Evolutionary conservation across 2,329 filamentous ascomycete species (phyloP).

Genomic region (Dothideomycetes sp.): DNA sequence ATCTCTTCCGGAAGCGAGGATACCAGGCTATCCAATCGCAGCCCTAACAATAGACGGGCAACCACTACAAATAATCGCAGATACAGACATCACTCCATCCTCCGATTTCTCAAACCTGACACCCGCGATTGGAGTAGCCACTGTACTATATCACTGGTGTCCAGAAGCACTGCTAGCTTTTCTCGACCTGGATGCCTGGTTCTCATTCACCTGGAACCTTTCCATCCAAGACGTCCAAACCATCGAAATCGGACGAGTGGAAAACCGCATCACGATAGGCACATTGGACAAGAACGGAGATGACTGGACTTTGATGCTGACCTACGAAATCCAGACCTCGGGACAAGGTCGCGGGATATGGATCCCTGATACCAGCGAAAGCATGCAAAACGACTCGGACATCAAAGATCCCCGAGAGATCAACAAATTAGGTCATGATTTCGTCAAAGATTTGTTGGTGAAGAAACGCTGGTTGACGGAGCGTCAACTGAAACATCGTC

Average conservation of each 20-base stretch:
- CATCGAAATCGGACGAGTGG: conserved; percentile 19
- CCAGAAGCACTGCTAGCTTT: conserved; percentile 17
- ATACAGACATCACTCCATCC: neutral
- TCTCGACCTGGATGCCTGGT: conserved; percentile 17
- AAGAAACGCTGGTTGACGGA: conserved; percentile 16
- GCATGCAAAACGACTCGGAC: conserved; percentile 21
- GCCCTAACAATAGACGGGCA: neutral
- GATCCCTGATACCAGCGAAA: conserved; percentile 11
- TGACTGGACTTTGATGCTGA: conserved; percentile 17
- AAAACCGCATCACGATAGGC: conserved; percentile 17
- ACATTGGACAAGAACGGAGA: conserved; percentile 14
- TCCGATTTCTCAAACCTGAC: conserved; percentile 8
- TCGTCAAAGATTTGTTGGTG: conserved; percentile 14
- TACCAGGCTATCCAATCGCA: conserved; percentile 5
- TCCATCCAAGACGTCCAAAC: conserved; percentile 11
- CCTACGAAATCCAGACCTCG: conserved; percentile 11
- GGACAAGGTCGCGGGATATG: conserved; percentile 4
- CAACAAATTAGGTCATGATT: conserved; percentile 4
- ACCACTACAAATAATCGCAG: neutral
- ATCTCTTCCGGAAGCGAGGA: too few species aligned
- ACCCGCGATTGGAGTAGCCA: conserved; percentile 16
- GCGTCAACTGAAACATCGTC: conserved; percentile 15
- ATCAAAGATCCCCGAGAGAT: conserved; percentile 8
- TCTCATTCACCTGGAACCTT: conserved; percentile 19
- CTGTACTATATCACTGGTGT: conserved; percentile 18